Evolutionary conservation across 805 yeast species (phyloP), one percentile per base, ranked within the genome.

Genomic region (Priceomyces castillae): DNA sequence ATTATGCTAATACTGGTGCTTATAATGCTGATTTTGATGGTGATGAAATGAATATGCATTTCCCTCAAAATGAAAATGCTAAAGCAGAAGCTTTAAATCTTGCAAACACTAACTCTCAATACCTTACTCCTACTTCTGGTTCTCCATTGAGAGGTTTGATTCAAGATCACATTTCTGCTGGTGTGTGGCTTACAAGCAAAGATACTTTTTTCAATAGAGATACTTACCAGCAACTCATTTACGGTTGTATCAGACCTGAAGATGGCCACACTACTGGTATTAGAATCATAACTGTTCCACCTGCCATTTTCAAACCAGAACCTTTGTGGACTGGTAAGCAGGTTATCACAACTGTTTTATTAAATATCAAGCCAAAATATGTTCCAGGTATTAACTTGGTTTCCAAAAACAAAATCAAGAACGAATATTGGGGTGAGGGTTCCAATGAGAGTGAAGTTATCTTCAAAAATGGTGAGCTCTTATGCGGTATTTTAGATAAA

Each of bases 1-100:
- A 94, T 66, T 94, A 94, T 67, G 99, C 99, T 57, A 94, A 94
- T 68, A 94, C 99, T 36, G 97, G 97, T 70, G 97, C 99, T 35
- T 94, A 92, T 70, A 92, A 92, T 65, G 98, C 98, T 31, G 99
- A 92, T 78, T 92, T 94, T 58, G 99, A 92, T 70, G 99, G 99
- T 76, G 99, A 92, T 69, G 99, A 92, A 74, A 92, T 92, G 99
- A 92, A 92, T 65, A 86, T 92, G 97, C 99, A 92, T 71, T 92
- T 92, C 76, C 99, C 99, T 20, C 99, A 92, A 72, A 90, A 87
- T 67, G 97, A 92, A 71, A 87, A 88, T 55, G 99, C 98, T 7
- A 83, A 90, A 62, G 92, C 98, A 17, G 99, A 94, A 71, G 98
- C 99, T 2, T 74, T 89, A 59, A 81, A 89, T 61, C 76, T 94